These are phyloP conservation scores for Alnus glutinosa DNA, from an alignment of 306 rosid genomes.

Conservation along the genomic window DNA sequence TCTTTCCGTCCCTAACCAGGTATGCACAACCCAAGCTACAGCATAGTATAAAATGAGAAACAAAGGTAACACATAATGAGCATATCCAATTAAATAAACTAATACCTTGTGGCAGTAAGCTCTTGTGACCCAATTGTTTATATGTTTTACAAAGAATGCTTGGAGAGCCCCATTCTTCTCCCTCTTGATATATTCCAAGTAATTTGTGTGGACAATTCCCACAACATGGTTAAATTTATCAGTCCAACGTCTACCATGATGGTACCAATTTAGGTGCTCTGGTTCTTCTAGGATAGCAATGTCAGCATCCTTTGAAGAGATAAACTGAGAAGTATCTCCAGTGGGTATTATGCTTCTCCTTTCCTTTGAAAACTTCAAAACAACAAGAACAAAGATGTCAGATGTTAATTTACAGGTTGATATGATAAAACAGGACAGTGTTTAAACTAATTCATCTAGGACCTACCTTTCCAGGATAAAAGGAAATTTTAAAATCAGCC, in stretches of 20 bases:
- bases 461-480: conserved; percentile 95
- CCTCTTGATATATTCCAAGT: conserved; percentile 91
- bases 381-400: conserved; percentile 32
- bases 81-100: neutral
- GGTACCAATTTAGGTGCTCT: conserved; percentile 97
- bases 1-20: neutral
- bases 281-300: conserved; percentile 97
- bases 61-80: neutral
- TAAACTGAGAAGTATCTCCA: conserved; percentile 93
- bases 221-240: conserved; percentile 97
- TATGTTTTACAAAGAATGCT: conserved; percentile 92
- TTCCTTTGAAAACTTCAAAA: conserved; percentile 66
- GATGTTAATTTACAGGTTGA: conserved; percentile 19
- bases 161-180: conserved; percentile 95
- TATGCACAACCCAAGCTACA: neutral
- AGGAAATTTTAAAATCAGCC: conserved; percentile 88
- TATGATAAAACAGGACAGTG: conserved; percentile 19
- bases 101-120: conserved; percentile 88
- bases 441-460: conserved; percentile 19
- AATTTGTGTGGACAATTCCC: conserved; percentile 95
- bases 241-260: conserved; percentile 94
- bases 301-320: conserved; percentile 89
- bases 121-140: conserved; percentile 91
- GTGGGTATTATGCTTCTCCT: conserved; percentile 94
- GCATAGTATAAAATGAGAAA: neutral